These are phyloP conservation scores for Solanum clarkiae DNA, from an alignment of 257 asterid genomes.

Conservation along the genomic window DNA sequence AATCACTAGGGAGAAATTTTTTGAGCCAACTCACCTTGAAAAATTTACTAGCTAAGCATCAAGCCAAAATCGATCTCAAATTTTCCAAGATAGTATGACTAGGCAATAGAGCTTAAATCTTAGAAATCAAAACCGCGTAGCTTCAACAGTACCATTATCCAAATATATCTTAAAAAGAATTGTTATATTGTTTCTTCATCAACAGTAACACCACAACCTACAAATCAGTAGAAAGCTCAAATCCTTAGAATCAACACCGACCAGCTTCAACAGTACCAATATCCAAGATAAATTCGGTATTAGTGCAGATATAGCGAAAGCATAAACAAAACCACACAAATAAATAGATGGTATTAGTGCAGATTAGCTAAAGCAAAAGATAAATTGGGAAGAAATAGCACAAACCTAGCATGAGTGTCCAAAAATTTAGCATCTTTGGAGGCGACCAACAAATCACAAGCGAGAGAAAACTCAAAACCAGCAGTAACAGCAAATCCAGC, in stretches of 20 bases:
- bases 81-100: background rate
- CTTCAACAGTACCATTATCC: background rate
- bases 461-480: conserved; percentile 85
- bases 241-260: background rate
- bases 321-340: background rate
- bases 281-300: background rate
- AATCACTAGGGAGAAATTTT: background rate
- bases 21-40: background rate
- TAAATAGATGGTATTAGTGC: background rate
- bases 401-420: conserved; percentile 89
- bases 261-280: background rate
- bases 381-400: background rate
- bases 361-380: background rate
- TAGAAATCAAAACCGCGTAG: background rate
- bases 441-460: conserved; percentile 84
- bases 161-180: background rate
- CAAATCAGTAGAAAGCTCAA: background rate
- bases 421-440: conserved; percentile 80
- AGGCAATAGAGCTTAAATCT: background rate
- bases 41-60: background rate
- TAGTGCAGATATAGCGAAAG: background rate
- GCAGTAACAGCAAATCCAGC: conserved; percentile 92
- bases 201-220: background rate
- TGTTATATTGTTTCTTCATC: background rate
- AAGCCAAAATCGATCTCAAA: background rate